phyloP scores from a whole-genome alignment of 495 filamentous ascomycete genomes.

The Penicillium pulvis region DNA sequence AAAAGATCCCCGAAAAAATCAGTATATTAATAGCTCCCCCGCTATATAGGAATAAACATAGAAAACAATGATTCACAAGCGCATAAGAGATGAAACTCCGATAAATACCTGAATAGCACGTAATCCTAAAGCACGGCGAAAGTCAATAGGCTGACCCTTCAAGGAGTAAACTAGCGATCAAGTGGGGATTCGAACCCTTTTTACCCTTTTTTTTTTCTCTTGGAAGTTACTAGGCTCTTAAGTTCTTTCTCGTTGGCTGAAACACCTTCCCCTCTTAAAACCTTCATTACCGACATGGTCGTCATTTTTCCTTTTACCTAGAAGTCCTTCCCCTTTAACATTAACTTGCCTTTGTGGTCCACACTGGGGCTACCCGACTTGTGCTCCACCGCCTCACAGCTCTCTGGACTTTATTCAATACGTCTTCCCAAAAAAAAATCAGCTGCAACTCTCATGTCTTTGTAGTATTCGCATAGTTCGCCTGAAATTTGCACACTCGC shows the following conservation, averaged over 20 bases:
- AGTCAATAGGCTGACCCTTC: background rate
- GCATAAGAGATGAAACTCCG: no score
- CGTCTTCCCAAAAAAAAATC: no score
- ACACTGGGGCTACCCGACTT: slow-evolving; percentile 22
- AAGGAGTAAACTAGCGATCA: slow-evolving; percentile 11
- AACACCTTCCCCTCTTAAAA: slow-evolving; percentile 10
- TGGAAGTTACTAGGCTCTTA: background rate
- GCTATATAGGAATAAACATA: background rate
- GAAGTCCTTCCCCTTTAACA: background rate
- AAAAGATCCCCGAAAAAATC: background rate
- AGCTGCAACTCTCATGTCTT: no score
- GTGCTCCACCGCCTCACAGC: slow-evolving; percentile 4
- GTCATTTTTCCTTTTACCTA: background rate
- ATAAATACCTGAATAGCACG: no score
- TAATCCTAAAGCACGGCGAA: no score
- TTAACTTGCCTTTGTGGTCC: background rate
- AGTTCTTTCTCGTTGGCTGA: slow-evolving; percentile 9
- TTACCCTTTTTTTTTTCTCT: background rate
- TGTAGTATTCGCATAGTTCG: no score
- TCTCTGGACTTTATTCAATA: background rate
- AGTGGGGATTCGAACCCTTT: slow-evolving; percentile 10
- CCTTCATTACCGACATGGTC: background rate
- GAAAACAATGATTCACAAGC: background rate
- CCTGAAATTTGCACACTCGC: background rate
- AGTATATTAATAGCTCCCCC: background rate